Base-by-base conservation (phyloP, 1,284 basidiomycete species). In the Mycena sp. region DNA sequence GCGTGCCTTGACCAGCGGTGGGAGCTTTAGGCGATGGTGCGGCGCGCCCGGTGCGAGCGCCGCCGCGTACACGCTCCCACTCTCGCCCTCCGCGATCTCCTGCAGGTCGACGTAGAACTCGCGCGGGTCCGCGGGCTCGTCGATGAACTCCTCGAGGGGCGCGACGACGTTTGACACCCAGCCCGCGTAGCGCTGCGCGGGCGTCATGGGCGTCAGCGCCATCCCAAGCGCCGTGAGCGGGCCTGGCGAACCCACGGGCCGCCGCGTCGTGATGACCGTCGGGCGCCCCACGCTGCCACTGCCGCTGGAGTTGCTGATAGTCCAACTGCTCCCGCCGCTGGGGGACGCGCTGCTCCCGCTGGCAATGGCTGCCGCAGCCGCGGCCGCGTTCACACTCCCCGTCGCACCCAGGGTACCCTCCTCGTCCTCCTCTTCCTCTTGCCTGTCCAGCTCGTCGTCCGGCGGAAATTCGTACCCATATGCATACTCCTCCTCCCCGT, bases 31-130 rank as follows among this genome's bases (percentile, higher is more conserved):
- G 67, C 75, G 74, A 14, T 76, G 51, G 9, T 78, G 64, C 10
- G 77, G 75, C 14, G 69, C 69, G 7, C 70, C 69, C 12, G 80
- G 73, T 3, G 64, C 69, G 2, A 90, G 77, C 9, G 80, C 78
- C 1, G 90, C 90, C 23, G 86, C 83, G 71, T 81, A 93, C 23
- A 93, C 90, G 3, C 85, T 88, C 2, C 92, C 92, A 49, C 85
- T 89, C 70, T 92, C 91, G 43, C 92, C 91, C 73, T 93, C 89
- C 0, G 91, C 91, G 32, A 93, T 89, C 75, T 92, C 91, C 51
- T 83, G 83, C 45, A 92, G 76, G 66, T 91, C 85, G 6, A 80
- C 75, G 73, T 89, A 93, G 59, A 85, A 81, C 1, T 84, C 80
- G 10, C 83, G 78, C 4, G 91, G 91, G 69, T 91, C 84, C 21